Conservation (phyloP, 169 alveolate species). For the Fabrea salina region DNA sequence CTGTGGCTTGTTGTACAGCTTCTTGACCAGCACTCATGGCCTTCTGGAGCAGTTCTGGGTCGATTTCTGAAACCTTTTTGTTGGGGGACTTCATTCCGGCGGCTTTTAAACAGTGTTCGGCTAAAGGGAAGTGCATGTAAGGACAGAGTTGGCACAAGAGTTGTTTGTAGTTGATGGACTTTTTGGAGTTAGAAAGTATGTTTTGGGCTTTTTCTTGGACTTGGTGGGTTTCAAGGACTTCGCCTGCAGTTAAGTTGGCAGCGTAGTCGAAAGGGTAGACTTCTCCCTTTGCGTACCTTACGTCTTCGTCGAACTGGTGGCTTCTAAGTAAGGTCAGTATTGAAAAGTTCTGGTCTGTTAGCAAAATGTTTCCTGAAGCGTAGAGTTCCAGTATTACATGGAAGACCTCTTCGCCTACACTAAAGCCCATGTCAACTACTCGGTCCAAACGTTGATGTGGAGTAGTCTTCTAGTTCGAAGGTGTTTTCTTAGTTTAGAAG, state of each 20-base stretch:
- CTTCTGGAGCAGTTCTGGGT: constrained; percentile 19
- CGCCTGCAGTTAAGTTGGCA: background rate
- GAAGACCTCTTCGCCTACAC: constrained; percentile 87
- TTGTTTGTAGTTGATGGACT: constrained; percentile 1
- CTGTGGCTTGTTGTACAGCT: constrained; percentile 32
- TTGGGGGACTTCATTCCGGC: constrained; percentile 31
- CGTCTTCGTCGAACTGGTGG: constrained; percentile 63
- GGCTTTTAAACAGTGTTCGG: constrained; percentile 44
- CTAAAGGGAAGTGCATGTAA: constrained; percentile 38
- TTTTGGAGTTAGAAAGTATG: background rate
- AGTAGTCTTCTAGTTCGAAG: constrained; percentile 72
- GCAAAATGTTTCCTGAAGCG: constrained; percentile 90
- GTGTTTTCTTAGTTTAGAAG: constrained; percentile 77
- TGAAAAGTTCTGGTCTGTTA: constrained; percentile 88
- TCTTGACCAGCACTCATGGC: constrained; percentile 37
- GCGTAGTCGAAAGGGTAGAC: constrained; percentile 17
- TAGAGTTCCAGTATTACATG: constrained; percentile 91
- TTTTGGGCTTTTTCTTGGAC: background rate
- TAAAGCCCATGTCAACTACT: constrained; percentile 87
- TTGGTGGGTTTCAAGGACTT: background rate
- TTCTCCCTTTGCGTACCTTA: constrained; percentile 30
- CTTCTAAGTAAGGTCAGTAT: constrained; percentile 78
- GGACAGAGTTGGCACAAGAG: constrained; percentile 23
- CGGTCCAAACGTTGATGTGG: constrained; percentile 90
- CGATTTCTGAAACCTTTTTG: constrained; percentile 22